Conservation (phyloP, 257 asterid species). For the Rauvolfia tetraphylla region DNA sequence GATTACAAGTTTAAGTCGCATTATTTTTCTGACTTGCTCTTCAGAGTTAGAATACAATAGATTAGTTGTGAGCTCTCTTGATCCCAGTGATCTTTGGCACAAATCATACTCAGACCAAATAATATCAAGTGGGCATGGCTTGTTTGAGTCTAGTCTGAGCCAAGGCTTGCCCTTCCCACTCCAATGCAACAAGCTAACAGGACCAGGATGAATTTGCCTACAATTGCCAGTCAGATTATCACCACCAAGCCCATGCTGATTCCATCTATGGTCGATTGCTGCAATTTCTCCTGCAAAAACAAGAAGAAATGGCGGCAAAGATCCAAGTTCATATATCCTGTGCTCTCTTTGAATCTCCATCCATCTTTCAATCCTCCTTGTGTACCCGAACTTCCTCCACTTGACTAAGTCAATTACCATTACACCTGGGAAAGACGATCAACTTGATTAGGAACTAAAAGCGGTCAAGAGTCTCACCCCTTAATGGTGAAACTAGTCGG, state of each 20-base stretch:
- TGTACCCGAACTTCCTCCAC: conserved; percentile 52
- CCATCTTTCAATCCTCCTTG: conserved; percentile 58
- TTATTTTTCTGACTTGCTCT: too few relatives aligned
- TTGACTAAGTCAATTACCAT: conserved; percentile 56
- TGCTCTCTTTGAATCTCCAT: conserved; percentile 54
- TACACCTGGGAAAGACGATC: conserved; percentile 33
- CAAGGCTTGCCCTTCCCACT: conserved; percentile 76
- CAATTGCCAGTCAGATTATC: conserved; percentile 61
- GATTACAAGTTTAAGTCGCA: too few relatives aligned
- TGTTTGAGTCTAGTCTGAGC: conserved; percentile 51
- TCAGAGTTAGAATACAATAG: too few relatives aligned
- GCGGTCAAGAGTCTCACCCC: neutral
- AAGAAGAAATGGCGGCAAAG: conserved; percentile 59
- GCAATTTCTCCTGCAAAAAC: conserved; percentile 59
- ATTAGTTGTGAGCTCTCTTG: too few relatives aligned
- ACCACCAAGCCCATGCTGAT: conserved; percentile 69
- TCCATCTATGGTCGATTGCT: conserved; percentile 57
- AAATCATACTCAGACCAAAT: conserved; percentile 54
- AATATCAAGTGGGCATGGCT: conserved; percentile 54
- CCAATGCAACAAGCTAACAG: conserved; percentile 67
- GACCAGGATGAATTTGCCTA: conserved; percentile 49
- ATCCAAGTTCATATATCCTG: conserved; percentile 63
- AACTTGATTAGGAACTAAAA: neutral
- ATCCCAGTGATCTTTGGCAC: conserved; percentile 20
- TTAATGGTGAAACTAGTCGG: neutral